These are phyloP conservation scores for Cyberlindnera nakhonratchasimensis DNA, from an alignment of 805 yeast species.

Conservation along the genomic window DNA sequence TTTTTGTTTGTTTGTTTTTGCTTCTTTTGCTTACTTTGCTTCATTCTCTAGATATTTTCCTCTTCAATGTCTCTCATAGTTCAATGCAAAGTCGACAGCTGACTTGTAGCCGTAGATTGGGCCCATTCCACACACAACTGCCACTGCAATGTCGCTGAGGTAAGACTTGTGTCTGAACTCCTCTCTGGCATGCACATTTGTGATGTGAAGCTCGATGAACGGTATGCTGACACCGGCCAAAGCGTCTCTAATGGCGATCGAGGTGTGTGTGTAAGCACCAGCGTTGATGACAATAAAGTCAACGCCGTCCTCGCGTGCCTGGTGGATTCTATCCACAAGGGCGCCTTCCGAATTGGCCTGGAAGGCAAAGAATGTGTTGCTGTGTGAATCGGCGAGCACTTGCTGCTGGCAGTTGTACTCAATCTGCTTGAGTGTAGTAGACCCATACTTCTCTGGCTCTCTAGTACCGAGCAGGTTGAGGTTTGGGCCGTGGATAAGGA, in stretches of 20 bases:
- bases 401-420: slow-evolving; percentile 36
- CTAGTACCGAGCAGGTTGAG: slow-evolving; percentile 46
- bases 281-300: slow-evolving; percentile 49
- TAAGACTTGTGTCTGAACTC: slow-evolving; percentile 48
- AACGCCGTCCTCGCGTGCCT: slow-evolving; percentile 35
- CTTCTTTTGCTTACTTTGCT: no score
- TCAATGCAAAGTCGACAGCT: slow-evolving; percentile 29
- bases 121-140: slow-evolving; percentile 33
- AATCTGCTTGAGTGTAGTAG: slow-evolving; percentile 41
- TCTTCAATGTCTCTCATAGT: slow-evolving; percentile 12
- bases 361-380: slow-evolving; percentile 33
- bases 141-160: slow-evolving; percentile 46
- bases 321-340: slow-evolving; percentile 44
- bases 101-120: slow-evolving; percentile 30
- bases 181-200: slow-evolving; percentile 50
- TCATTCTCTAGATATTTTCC: no score
- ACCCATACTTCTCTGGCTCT: slow-evolving; percentile 50
- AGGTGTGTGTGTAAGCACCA: slow-evolving; percentile 51
- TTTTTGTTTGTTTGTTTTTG: no score
- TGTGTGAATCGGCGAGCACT: slow-evolving; percentile 24
- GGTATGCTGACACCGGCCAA: slow-evolving; percentile 46
- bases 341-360: slow-evolving; percentile 47
- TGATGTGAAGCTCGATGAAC: slow-evolving; percentile 47
- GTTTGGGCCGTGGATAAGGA: slow-evolving; percentile 48
- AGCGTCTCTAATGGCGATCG: slow-evolving; percentile 49